phyloP scores from a whole-genome alignment of 257 asterid species.

The Solanum habrochaites region DNA sequence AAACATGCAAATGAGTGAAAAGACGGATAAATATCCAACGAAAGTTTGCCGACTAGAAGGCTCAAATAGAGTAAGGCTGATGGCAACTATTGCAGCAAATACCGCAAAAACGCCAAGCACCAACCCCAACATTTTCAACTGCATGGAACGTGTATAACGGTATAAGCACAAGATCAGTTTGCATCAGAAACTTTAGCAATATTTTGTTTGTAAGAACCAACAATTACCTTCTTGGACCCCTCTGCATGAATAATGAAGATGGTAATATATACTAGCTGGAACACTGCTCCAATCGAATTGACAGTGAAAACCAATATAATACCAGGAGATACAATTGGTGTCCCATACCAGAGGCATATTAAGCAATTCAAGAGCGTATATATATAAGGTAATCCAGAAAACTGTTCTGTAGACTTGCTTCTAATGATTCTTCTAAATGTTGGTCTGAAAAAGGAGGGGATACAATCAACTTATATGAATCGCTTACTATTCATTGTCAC shows the following conservation, averaged over 20 bases:
- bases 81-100: constrained; percentile 32
- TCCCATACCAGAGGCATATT: constrained; percentile 85
- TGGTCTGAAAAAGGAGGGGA: constrained; percentile 39
- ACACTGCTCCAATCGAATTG: constrained; percentile 69
- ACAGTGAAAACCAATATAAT: constrained; percentile 60
- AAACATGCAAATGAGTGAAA: constrained; percentile 82
- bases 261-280: constrained; percentile 54
- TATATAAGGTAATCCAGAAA: constrained; percentile 78
- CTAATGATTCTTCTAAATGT: constrained; percentile 61
- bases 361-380: constrained; percentile 75
- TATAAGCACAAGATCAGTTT: neutral
- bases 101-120: constrained; percentile 35
- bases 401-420: constrained; percentile 71
- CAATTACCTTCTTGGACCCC: constrained; percentile 34
- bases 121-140: constrained; percentile 25
- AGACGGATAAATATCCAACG: constrained; percentile 59
- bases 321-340: constrained; percentile 58
- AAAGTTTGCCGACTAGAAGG: constrained; percentile 60
- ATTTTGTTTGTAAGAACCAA: neutral
- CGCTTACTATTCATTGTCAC: neutral
- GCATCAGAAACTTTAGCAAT: neutral
- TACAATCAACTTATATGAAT: neutral
- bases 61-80: constrained; percentile 46
- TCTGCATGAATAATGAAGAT: constrained; percentile 55
- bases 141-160: neutral